A percentile compares a stretch with the other conserved stretches of the same genome.
These are phyloP conservation scores for Xylaria polymorpha DNA, from an alignment of 2,329 filamentous ascomycete species.

Conservation along the genomic window DNA sequence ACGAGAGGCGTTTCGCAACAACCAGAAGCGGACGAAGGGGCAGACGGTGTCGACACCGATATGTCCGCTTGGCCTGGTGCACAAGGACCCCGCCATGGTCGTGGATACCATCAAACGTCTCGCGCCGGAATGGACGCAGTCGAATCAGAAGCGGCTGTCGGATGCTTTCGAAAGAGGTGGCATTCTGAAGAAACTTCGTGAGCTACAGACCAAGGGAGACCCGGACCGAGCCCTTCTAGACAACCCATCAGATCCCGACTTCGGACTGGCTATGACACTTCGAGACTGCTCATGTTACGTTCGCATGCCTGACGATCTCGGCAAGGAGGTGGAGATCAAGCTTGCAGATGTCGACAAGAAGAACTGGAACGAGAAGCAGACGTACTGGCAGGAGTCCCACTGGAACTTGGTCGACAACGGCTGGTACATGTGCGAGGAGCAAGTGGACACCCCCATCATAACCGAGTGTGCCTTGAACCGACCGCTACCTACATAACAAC, in stretches of 20 bases:
- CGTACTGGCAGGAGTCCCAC: constrained; percentile 76
- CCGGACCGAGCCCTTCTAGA: constrained; percentile 57
- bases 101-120: constrained; percentile 58
- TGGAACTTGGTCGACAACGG: constrained; percentile 70
- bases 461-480: constrained; percentile 48
- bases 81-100: constrained; percentile 58
- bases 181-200: constrained; percentile 53
- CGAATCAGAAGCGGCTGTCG: constrained; percentile 50
- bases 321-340: constrained; percentile 62
- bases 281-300: constrained; percentile 82
- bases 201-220: constrained; percentile 56
- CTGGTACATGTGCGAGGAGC: constrained; percentile 67
- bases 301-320: constrained; percentile 59
- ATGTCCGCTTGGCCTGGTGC: constrained; percentile 74
- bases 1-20: constrained; percentile 58
- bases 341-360: constrained; percentile 85
- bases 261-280: constrained; percentile 81
- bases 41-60: constrained; percentile 57
- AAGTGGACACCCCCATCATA: constrained; percentile 41
- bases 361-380: constrained; percentile 71
- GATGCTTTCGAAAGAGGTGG: constrained; percentile 54
- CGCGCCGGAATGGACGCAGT: constrained; percentile 49
- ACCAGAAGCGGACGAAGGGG: constrained; percentile 56
- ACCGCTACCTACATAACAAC: constrained; percentile 30
- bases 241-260: constrained; percentile 56